phyloP scores from a whole-genome alignment of 164 flowering plant genomes.

The Tetrastigma voinierianum region DNA sequence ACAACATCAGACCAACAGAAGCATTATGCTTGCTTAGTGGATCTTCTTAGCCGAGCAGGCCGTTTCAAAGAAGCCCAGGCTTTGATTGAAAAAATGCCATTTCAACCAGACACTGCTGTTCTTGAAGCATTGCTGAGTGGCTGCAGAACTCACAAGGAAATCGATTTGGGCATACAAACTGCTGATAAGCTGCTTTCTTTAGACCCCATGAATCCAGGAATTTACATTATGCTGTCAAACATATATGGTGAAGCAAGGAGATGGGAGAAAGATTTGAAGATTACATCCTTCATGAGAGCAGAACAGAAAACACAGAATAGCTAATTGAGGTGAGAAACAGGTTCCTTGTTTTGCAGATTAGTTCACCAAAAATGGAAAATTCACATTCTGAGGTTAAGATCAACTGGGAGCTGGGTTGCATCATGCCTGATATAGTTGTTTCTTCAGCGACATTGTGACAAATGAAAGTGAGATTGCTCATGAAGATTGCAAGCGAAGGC shows the following conservation, averaged over 20 bases:
- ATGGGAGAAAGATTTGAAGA: conserved; percentile 44
- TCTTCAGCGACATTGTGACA: conserved; percentile 37
- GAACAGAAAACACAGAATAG: conserved; percentile 39
- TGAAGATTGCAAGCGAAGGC: conserved; percentile 51
- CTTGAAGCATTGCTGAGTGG: conserved; percentile 46
- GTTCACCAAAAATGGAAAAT: conserved; percentile 40
- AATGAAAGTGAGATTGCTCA: conserved; percentile 29
- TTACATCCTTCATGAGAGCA: conserved; percentile 41
- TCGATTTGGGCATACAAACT: conserved; percentile 31
- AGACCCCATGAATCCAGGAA: conserved; percentile 39
- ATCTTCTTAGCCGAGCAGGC: conserved; percentile 36
- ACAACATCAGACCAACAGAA: conserved; percentile 29
- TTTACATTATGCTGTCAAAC: conserved; percentile 42
- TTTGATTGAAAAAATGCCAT: conserved; percentile 20
- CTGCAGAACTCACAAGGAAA: conserved; percentile 36
- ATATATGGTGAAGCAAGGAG: conserved; percentile 41
- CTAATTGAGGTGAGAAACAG: conserved; percentile 31
- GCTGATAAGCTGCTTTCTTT: conserved; percentile 45
- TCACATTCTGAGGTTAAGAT: conserved; percentile 13
- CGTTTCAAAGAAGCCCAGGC: conserved; percentile 33
- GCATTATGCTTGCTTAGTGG: conserved; percentile 44
- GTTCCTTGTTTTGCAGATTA: conserved; percentile 41
- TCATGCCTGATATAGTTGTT: conserved; percentile 38
- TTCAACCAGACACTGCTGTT: conserved; percentile 20
- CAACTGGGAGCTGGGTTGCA: conserved; percentile 35